Evolutionary conservation across 208 protist species (phyloP).

Genomic region (Wallacemonas collosoma): DNA sequence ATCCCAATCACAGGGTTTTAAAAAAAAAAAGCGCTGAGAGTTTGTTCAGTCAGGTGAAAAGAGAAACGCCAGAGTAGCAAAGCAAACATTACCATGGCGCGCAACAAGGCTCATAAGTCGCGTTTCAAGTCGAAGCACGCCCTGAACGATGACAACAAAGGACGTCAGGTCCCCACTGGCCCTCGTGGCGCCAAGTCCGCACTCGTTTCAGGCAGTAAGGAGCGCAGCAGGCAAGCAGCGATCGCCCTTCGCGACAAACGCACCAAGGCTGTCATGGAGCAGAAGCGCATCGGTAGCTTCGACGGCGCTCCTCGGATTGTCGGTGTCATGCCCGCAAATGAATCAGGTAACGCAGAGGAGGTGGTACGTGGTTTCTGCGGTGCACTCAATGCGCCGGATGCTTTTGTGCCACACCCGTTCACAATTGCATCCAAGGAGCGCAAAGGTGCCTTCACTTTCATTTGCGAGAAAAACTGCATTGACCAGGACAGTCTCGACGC

Average conservation of each 20-base stretch:
- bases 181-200: conserved; percentile 43
- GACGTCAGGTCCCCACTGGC: conserved; percentile 45
- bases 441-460: conserved; percentile 75
- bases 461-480: conserved; percentile 80
- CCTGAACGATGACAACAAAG: conserved; percentile 62
- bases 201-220: conserved; percentile 45
- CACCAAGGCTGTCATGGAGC: conserved; percentile 40
- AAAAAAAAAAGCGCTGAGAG: too few species aligned
- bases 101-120: conserved; percentile 72
- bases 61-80: not conserved
- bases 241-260: conserved; percentile 54
- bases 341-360: conserved; percentile 80
- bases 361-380: conserved; percentile 63
- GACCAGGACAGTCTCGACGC: conserved; percentile 84
- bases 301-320: conserved; percentile 65
- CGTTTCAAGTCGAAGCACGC: conserved; percentile 57
- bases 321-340: conserved; percentile 82
- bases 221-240: conserved; percentile 50
- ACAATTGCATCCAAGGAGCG: conserved; percentile 64
- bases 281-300: conserved; percentile 52
- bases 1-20: too few species aligned
- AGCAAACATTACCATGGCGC: conserved; percentile 44
- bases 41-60: not conserved
- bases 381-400: conserved; percentile 40
- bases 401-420: conserved; percentile 45